A percentile compares a stretch with the other conserved stretches of the same genome.
phyloP scores from a whole-genome alignment of 2,329 filamentous ascomycete genomes.

The Neopestalotiopsis clavispora region DNA sequence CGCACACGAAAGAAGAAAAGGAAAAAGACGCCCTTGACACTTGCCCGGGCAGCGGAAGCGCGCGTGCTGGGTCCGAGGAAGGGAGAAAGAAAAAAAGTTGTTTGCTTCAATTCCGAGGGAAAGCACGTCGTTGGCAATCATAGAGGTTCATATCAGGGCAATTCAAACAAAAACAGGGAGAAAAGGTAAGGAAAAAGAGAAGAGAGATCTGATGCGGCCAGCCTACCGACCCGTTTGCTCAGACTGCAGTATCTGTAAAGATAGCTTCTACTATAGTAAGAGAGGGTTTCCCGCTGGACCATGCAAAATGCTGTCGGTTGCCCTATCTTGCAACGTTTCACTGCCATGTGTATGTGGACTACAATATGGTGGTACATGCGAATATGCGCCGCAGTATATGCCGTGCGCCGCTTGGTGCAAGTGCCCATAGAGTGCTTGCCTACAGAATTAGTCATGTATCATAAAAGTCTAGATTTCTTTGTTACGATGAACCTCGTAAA shows the following conservation, averaged over 20 bases:
- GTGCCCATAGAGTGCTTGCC: too few relatives aligned
- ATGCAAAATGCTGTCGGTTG: too few relatives aligned
- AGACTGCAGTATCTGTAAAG: too few relatives aligned
- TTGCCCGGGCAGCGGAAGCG: neutral
- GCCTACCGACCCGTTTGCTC: neutral
- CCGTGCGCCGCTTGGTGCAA: neutral
- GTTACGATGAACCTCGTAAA: too few relatives aligned
- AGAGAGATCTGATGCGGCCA: neutral
- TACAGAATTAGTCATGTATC: neutral
- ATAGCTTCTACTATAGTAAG: too few relatives aligned
- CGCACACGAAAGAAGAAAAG: too few relatives aligned
- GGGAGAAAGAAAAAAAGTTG: too few relatives aligned
- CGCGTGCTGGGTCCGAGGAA: neutral
- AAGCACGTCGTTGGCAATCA: neutral
- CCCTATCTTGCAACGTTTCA: constrained; percentile 7
- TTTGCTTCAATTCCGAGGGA: neutral
- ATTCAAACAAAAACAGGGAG: neutral
- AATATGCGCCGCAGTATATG: neutral
- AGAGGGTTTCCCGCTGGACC: neutral
- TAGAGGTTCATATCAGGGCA: neutral
- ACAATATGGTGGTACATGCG: neutral
- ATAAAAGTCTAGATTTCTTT: neutral
- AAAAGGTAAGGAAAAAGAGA: neutral
- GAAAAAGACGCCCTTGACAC: neutral
- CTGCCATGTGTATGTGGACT: constrained; percentile 2